phyloP scores from a whole-genome alignment of 345 rosid genomes.

The Punica granatum region DNA sequence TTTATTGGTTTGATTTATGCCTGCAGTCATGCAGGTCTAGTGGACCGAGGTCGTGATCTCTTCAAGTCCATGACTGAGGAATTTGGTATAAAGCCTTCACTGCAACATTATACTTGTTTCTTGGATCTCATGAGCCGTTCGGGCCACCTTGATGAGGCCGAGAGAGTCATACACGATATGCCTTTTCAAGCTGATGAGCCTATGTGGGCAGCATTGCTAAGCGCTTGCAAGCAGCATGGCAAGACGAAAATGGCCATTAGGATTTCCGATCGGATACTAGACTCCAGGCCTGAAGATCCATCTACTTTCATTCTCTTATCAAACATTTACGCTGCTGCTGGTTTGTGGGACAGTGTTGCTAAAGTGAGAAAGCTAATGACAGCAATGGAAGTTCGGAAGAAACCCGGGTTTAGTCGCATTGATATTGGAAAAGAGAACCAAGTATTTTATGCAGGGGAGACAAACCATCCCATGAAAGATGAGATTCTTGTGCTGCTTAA shows the following conservation, averaged over 20 bases:
- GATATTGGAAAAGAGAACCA: slow-evolving; percentile 41
- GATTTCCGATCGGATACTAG: slow-evolving; percentile 43
- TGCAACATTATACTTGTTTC: slow-evolving; percentile 72
- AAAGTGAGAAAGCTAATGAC: slow-evolving; percentile 33
- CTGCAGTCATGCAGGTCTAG: slow-evolving; percentile 76
- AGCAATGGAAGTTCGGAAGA: slow-evolving; percentile 36
- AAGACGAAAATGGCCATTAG: slow-evolving; percentile 12
- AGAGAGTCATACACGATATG: slow-evolving; percentile 31
- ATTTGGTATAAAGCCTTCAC: slow-evolving; percentile 42
- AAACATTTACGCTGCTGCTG: slow-evolving; percentile 47
- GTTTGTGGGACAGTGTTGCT: slow-evolving; percentile 32
- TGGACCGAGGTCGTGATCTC: slow-evolving; percentile 44
- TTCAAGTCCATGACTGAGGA: slow-evolving; percentile 55
- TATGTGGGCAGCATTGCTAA: slow-evolving; percentile 76
- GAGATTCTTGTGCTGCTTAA: slow-evolving; percentile 45
- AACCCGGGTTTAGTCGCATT: slow-evolving; percentile 62
- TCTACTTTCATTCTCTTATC: slow-evolving; percentile 65
- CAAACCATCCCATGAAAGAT: slow-evolving; percentile 44
- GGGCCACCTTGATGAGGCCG: slow-evolving; percentile 64
- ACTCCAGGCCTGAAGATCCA: slow-evolving; percentile 48
- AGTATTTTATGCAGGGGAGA: slow-evolving; percentile 62
- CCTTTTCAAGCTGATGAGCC: slow-evolving; percentile 74
- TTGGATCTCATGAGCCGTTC: slow-evolving; percentile 78
- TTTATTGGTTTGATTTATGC: slow-evolving; percentile 71
- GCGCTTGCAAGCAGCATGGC: slow-evolving; percentile 18